Evolutionary conservation across 176 grass and related monocot species (phyloP), one percentile per base, ranked within the genome.

Genomic region (Carex myosuroides): DNA sequence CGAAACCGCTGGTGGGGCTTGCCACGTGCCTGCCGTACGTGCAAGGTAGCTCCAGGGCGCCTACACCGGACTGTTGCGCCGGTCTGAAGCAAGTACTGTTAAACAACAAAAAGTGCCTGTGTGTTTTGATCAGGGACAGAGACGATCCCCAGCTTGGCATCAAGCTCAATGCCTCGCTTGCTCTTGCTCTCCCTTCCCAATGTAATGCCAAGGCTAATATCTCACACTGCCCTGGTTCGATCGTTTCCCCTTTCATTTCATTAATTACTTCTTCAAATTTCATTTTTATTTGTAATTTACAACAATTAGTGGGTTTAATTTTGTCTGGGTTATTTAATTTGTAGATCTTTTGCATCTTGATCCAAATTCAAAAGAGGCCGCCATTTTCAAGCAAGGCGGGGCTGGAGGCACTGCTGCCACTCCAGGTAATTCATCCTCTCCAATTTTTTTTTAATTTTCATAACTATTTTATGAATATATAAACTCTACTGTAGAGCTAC

Each of bases 1-100:
- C 91, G 65, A 86, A 90, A 46, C 86, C 89, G 75, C 87, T 99
- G 77, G 79, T 95, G 52, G 88, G 85, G 3, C 85, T 99, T 80
- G 91, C 93, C 64, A 86, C 96, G 60, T 99, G 96, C 86, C 88
- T 99, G n/a, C 76, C 90, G 14, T 99, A 94, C 86, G 91, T 95
- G 65, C 91, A 99, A 75, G 93, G 91, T 13, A 67, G 68, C 83
- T 88, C 96, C 0, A 72, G 53, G 2, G 46, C 86, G 44, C 96
- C 96, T 78, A 85, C 96, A 52, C 93, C 96, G 5, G 96, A 95
- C 87, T 99, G 95, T 89, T 98, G 95, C 82, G 71, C 82, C 14
- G 95, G 95, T 4, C 95, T 98, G 14, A 75, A 89, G 62, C 84
- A 91, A 71, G 95, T 94, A 48, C 88, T 98, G 1, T 86, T 77